phyloP scores from a whole-genome alignment of 305 asterid species.

The Solanum hybrid region DNA sequence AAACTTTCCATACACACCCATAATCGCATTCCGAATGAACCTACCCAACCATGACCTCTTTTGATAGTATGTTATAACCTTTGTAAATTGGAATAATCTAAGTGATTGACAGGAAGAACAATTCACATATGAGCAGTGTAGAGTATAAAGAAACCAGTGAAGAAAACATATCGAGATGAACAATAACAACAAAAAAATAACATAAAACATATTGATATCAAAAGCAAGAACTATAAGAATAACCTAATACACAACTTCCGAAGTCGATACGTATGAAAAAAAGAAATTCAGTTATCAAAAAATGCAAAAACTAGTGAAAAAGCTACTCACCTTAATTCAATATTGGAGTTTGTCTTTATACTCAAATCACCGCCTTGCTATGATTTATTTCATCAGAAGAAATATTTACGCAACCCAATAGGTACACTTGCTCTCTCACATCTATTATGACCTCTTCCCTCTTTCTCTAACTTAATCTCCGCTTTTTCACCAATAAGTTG shows the following conservation, averaged over 20 bases:
- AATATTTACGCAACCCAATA: neutral
- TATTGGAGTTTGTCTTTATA: neutral
- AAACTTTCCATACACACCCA: neutral
- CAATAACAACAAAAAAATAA: neutral
- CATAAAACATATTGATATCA: too few relatives aligned
- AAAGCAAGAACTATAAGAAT: too few relatives aligned
- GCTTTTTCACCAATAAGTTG: neutral
- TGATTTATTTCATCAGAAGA: neutral
- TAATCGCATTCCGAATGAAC: neutral
- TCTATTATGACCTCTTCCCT: neutral
- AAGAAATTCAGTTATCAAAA: too few relatives aligned
- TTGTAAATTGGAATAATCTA: neutral
- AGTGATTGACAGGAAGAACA: neutral
- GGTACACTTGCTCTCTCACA: neutral
- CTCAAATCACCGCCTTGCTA: neutral
- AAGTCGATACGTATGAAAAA: too few relatives aligned
- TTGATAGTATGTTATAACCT: neutral
- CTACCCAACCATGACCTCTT: neutral
- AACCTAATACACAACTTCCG: too few relatives aligned
- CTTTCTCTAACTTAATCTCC: neutral
- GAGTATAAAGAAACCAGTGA: neutral
- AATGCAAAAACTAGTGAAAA: neutral
- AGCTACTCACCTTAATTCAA: neutral
- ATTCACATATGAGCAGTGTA: neutral
- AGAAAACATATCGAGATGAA: neutral